Percentiles rank a stretch among this genome's conserved stretches.
Conservation (phyloP, 179 eudicot genomes). For the Spergularia azorica region DNA sequence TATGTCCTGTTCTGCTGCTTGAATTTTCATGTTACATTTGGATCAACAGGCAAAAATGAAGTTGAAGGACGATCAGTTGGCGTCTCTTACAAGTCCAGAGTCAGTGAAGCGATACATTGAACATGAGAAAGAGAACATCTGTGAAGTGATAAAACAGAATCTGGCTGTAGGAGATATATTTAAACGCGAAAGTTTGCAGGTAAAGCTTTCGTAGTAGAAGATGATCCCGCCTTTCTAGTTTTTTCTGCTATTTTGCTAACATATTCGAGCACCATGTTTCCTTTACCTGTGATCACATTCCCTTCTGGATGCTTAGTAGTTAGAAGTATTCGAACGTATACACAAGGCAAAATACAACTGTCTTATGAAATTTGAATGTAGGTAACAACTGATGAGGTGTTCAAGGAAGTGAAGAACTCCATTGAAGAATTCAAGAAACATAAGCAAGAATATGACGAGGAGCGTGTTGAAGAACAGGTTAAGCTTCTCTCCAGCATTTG, state of each 20-base stretch:
- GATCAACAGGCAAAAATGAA: conserved; percentile 68
- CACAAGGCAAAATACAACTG: conserved; percentile 3
- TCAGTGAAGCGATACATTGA: conserved; percentile 73
- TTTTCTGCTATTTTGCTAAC: not conserved
- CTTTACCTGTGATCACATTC: not conserved
- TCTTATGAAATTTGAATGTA: conserved; percentile 32
- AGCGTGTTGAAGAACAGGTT: conserved; percentile 80
- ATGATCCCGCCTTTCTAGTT: not conserved
- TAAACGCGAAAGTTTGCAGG: conserved; percentile 84
- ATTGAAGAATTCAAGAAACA: conserved; percentile 73
- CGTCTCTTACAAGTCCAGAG: conserved; percentile 70
- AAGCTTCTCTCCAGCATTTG: not conserved
- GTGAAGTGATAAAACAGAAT: conserved; percentile 71
- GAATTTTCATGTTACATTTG: conserved; percentile 13
- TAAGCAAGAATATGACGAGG: conserved; percentile 83
- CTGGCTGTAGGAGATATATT: conserved; percentile 92
- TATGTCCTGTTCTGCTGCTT: not conserved
- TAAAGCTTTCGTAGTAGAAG: conserved; percentile 23
- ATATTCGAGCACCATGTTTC: not conserved
- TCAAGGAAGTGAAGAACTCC: conserved; percentile 87
- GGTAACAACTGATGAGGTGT: conserved; percentile 78
- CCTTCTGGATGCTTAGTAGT: not conserved
- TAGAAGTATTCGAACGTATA: not conserved
- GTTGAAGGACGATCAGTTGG: conserved; percentile 73
- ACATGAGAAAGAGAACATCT: conserved; percentile 70